These are phyloP conservation scores for Eustoma russellianum DNA, from an alignment of 257 asterid genomes.

Conservation along the genomic window DNA sequence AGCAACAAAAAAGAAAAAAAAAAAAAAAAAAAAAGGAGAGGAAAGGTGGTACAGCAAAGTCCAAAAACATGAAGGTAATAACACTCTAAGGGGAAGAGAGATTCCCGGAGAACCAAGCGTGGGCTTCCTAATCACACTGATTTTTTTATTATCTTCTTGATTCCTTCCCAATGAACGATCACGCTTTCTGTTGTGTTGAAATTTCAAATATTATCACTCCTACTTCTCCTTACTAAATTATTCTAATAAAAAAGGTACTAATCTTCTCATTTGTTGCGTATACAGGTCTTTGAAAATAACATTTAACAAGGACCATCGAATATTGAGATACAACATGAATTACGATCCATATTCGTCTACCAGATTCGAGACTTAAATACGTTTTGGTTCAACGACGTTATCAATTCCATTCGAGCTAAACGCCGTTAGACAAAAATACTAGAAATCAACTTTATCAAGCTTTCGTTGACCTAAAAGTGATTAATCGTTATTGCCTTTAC, in stretches of 20 bases:
- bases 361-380: too few species aligned
- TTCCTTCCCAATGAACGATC: constrained; percentile 20
- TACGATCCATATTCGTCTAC: neutral
- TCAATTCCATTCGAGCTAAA: too few species aligned
- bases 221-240: neutral
- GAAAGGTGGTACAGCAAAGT: neutral
- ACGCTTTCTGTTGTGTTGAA: constrained; percentile 48
- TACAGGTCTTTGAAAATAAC: neutral
- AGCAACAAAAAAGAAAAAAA: neutral
- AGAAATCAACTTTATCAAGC: too few species aligned
- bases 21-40: neutral
- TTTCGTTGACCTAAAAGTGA: too few species aligned
- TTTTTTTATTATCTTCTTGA: constrained; percentile 15
- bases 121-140: constrained; percentile 36
- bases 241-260: neutral
- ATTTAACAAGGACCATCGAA: neutral
- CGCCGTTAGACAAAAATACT: too few species aligned
- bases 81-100: constrained; percentile 47
- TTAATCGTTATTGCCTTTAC: too few species aligned
- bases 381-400: too few species aligned
- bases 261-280: neutral
- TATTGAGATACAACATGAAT: neutral
- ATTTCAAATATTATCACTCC: constrained; percentile 15
- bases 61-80: constrained; percentile 1
- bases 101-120: constrained; percentile 82